These are phyloP conservation scores for Fallopia convolvulus DNA, from an alignment of 148 eudicot genomes.

Conservation along the genomic window DNA sequence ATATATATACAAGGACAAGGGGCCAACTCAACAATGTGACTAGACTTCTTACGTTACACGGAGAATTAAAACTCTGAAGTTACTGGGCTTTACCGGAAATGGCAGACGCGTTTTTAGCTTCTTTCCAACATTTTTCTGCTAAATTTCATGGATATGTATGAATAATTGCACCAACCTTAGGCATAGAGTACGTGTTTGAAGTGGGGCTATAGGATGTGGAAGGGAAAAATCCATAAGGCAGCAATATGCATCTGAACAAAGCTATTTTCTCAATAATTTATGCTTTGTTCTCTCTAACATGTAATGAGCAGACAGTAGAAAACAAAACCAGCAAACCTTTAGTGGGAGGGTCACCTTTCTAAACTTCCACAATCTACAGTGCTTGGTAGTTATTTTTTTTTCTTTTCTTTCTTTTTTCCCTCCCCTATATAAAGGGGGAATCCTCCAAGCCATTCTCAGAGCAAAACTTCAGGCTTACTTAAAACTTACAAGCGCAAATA, in stretches of 20 bases:
- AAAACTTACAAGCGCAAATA: background rate
- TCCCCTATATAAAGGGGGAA: slow-evolving; percentile 12
- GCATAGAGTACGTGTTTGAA: background rate
- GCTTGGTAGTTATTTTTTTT: background rate
- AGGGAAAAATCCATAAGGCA: background rate
- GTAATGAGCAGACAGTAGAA: slow-evolving; percentile 9
- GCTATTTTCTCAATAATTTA: background rate
- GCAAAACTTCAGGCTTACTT: slow-evolving; percentile 3
- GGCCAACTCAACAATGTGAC: background rate
- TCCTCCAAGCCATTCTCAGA: background rate
- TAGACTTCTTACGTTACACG: background rate
- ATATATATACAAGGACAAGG: background rate
- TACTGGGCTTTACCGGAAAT: background rate
- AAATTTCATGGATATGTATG: background rate
- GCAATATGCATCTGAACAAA: slow-evolving; percentile 4
- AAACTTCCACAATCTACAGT: background rate
- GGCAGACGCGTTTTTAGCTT: background rate
- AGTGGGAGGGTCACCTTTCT: background rate
- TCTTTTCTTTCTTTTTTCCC: background rate
- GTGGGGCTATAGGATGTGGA: background rate
- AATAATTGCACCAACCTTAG: background rate
- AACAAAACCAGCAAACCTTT: slow-evolving; percentile 10
- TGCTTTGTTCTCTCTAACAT: background rate
- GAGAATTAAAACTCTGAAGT: background rate
- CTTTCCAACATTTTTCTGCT: background rate